Percentiles rank a stretch among this genome's conserved stretches.
Conservation (phyloP, 495 filamentous ascomycete genomes). For the Xeromyces bisporus region DNA sequence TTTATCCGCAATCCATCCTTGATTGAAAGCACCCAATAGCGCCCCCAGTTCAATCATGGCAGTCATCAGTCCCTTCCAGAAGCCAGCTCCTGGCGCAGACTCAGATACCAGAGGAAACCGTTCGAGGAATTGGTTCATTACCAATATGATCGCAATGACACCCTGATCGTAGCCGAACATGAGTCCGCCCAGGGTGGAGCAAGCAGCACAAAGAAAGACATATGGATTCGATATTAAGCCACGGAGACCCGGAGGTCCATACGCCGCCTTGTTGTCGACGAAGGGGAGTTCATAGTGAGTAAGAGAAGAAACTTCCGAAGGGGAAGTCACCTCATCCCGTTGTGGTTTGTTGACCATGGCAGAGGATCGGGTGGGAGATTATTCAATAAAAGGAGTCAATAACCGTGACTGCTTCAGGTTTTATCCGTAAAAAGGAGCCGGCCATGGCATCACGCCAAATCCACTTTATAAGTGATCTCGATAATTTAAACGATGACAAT, state of each 20-base stretch:
- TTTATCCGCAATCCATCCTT: constrained; percentile 43
- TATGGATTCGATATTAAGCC: constrained; percentile 34
- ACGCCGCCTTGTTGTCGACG: constrained; percentile 21
- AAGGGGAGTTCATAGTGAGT: constrained; percentile 28
- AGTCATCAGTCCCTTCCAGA: constrained; percentile 43
- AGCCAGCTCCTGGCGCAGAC: constrained; percentile 27
- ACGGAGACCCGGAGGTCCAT: constrained; percentile 27
- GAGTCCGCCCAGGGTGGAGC: constrained; percentile 38
- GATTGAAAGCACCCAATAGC: constrained; percentile 36
- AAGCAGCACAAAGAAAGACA: constrained; percentile 35
- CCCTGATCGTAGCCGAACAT: constrained; percentile 42
- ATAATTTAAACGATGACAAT: too few species aligned
- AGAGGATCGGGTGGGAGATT: too few species aligned
- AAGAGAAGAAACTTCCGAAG: constrained; percentile 11
- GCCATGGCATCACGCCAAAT: too few species aligned
- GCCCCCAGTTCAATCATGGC: constrained; percentile 46
- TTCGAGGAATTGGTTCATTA: constrained; percentile 39
- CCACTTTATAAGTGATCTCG: too few species aligned
- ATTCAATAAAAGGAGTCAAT: too few species aligned
- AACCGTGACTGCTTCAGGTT: too few species aligned
- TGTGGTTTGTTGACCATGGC: too few species aligned
- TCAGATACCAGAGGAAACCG: constrained; percentile 30
- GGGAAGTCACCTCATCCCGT: too few species aligned
- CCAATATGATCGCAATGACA: constrained; percentile 39
- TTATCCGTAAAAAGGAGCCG: too few species aligned